Evolutionary conservation across 2,329 filamentous ascomycete species (phyloP), one percentile per base, ranked within the genome.

Genomic region (Pezicula rhizophila): DNA sequence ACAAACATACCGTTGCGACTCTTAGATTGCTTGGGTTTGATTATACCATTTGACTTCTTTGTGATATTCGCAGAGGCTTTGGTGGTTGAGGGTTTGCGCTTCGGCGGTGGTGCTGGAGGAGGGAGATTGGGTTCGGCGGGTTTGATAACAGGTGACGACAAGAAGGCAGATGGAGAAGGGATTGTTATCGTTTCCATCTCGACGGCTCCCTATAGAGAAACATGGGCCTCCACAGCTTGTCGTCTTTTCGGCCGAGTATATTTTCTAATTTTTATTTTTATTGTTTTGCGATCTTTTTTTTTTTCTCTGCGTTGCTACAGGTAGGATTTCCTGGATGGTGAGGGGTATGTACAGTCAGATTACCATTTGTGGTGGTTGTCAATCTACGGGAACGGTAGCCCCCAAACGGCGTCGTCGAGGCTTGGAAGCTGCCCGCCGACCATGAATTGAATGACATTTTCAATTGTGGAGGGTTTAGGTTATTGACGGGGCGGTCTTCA

Each of bases 21-120:
- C 67, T 88, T 88, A 52, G 82, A 84, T 68, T 87, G 84, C 62
- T 87, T 88, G 26, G 80, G 79, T 61, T 85, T 87, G 39, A 68
- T 67, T 47, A 73, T 64, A 26, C 63, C 67, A 46, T 63, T 66
- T 60, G 64, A 50, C 52, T 58, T 63, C 55, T 56, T 60, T 2
- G 52, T 31, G 17, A 48, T 33, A 43, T 28, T 50, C 2, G 51
- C 48, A 31, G 54, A 47, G 34, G 55, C 58, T n/a, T 52, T 51
- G 14, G 53, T 4, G 25, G 55, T 46, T 15, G 55, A 15, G 25
- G 57, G 49, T 57, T 60, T 60, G 47, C 54, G 62, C 48, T 58
- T 61, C 44, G 55, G 58, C 20, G 57, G 56, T 43, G 63, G 56
- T 53, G 61, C 52, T 10, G 59, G 57, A n/a, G 59, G 56, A 3